Conservation (phyloP, 1,284 basidiomycete genomes). For the Laetiporus sulphureus region DNA sequence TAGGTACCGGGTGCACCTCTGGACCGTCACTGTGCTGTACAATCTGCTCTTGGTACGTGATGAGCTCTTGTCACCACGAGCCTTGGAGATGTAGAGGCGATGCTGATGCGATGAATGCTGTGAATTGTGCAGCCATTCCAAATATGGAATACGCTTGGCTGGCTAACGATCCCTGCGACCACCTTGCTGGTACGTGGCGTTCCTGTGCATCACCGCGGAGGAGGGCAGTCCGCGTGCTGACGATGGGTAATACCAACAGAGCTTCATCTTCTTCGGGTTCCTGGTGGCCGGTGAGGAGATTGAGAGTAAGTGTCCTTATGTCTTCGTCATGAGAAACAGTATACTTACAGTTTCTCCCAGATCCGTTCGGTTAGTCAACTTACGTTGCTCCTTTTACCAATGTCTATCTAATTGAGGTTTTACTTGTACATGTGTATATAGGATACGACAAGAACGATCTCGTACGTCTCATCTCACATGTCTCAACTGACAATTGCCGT, state of each 20-base stretch:
- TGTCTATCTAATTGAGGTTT: no score
- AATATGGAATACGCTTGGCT: conserved; percentile 51
- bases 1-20: conserved; percentile 61
- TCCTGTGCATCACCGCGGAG: no score
- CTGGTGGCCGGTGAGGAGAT: conserved; percentile 66
- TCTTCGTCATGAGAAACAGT: conserved; percentile 3
- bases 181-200: conserved; percentile 31
- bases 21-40: conserved; percentile 56
- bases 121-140: conserved; percentile 65
- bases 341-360: conserved; percentile 29
- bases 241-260: no score
- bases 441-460: conserved; percentile 66
- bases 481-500: neutral
- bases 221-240: no score
- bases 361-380: conserved; percentile 41
- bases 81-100: neutral
- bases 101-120: neutral
- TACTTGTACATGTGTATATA: conserved; percentile 12
- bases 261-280: conserved; percentile 67
- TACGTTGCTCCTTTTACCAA: no score
- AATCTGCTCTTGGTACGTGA: conserved; percentile 47
- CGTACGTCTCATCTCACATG: conserved; percentile 30
- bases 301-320: conserved; percentile 43
- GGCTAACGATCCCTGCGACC: conserved; percentile 63
- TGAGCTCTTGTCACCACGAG: neutral